Evolutionary conservation across 306 rosid genomes (phyloP), one percentile per base, ranked within the genome.

Genomic region (Begonia peltatifolia): DNA sequence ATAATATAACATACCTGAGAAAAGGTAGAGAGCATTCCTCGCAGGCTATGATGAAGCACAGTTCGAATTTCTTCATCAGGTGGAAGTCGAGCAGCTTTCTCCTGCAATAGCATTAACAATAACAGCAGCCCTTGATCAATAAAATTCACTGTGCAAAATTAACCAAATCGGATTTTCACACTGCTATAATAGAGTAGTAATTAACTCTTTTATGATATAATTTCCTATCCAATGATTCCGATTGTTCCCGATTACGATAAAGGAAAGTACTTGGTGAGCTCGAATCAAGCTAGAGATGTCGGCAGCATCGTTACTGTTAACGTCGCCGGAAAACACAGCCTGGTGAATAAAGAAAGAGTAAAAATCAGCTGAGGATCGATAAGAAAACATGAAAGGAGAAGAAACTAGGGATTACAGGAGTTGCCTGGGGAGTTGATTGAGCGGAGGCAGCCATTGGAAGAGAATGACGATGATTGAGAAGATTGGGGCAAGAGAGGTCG

Each of bases 11-110:
- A 30, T 5, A 84, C 97, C 94, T 75, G 79, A 4, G 95, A 90
- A 67, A 77, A 55, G 15, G 97, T 80, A 10, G 97, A 90, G 65
- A 90, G 95, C 68, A 66, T 71, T 42, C 94, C 97, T 2, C 95
- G 97, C 18, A 78, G 68, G 47, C 76, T 83, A 20, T 68, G 62
- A 66, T 80, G 85, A 62, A 90, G 75, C 42, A 78, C 57, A 51
- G 94, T 85, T 50, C 97, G 84, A 73, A 83, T 65, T 68, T 83
- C 87, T 68, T 83, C 92, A 49, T 70, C 46, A 11, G 95, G 84
- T 15, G 82, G 61, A 60, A 90, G 83, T 63, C 87, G 79, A 60
- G 79, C 74, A 52, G 97, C 97, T 61, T 85, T 85, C 62, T 83
- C 94, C 97, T 88, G 63, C 14, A 69, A 67, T 36, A 63, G 8